phyloP scores from a whole-genome alignment of 805 yeast species.

The Lipomyces chichibuensis region DNA sequence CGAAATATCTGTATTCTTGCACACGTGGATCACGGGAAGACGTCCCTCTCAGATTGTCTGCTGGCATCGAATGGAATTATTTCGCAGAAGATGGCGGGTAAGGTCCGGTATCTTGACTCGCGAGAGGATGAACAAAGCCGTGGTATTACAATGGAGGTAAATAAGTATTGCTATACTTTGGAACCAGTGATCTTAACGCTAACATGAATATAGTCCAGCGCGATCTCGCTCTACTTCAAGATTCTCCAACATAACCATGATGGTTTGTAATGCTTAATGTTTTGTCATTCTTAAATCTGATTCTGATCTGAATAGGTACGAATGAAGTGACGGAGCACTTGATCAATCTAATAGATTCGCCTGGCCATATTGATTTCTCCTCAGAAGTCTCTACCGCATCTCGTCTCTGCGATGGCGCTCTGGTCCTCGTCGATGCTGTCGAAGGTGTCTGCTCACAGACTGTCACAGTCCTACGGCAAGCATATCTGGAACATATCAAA shows the following conservation, averaged over 20 bases:
- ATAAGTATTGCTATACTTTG: background rate
- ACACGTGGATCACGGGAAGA: slow-evolving; percentile 98
- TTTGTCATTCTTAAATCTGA: slow-evolving; percentile 5
- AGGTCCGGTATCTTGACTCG: slow-evolving; percentile 87
- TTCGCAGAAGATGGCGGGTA: slow-evolving; percentile 93
- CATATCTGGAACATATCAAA: slow-evolving; percentile 89
- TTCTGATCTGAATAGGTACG: slow-evolving; percentile 19
- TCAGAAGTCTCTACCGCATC: slow-evolving; percentile 97
- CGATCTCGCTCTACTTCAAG: slow-evolving; percentile 88
- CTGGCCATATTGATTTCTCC: slow-evolving; percentile 98
- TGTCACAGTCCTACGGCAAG: slow-evolving; percentile 88
- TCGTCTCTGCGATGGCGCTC: slow-evolving; percentile 94
- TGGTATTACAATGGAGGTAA: slow-evolving; percentile 93
- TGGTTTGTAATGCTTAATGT: slow-evolving; percentile 4
- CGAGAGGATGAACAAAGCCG: slow-evolving; percentile 93
- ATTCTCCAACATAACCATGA: slow-evolving; percentile 45
- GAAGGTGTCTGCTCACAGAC: slow-evolving; percentile 99
- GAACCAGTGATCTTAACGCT: background rate
- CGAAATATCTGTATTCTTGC: slow-evolving; percentile 95
- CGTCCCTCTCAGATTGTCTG: slow-evolving; percentile 88
- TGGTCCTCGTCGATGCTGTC: slow-evolving; percentile 91
- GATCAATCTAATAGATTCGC: slow-evolving; percentile 92
- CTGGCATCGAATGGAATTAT: slow-evolving; percentile 95
- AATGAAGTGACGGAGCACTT: slow-evolving; percentile 67
- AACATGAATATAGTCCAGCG: slow-evolving; percentile 60